Evolutionary conservation across 306 rosid species (phyloP), one percentile per base, ranked within the genome.

Genomic region (Sesbania bispinosa): DNA sequence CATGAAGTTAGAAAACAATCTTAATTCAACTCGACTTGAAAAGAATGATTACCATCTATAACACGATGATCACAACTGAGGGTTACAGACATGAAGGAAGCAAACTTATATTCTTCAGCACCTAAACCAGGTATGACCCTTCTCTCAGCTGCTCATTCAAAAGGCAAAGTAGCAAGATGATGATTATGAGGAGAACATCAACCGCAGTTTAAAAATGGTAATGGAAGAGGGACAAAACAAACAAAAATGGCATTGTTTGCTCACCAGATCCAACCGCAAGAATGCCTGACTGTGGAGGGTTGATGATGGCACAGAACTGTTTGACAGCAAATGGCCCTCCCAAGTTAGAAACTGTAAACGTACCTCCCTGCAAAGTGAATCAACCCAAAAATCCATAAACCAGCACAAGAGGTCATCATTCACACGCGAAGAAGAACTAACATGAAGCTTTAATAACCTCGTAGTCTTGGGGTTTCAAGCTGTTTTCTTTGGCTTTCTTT

Each of bases 41-140:
- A n/a, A n/a, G n/a, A 65, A 51, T 36, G 30, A 83, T 77, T 88
- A 92, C 99, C 99, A 57, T 95, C 99, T 62, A 95, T 88, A 51
- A 95, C 99, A 43, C 99, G 99, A 80, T 95, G 99, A 76, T 95
- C 99, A 50, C 99, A 95, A 79, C 96, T 95, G 52, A 95, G 82
- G 3, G 99, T 91, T 18, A 80, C 93, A 1, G 99, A 78, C 85
- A 95, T 85, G 87, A 85, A 91, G 69, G 97, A 89, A 75, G 90
- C 97, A 79, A 91, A 88, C 69, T 88, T 64, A 74, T 77, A 89
- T 35, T 80, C 90, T 62, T 89, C 96, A 2, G 89, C 74, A 13
- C 92, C 93, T 0, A 85, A 88, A 73, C 99, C 85, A 1, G 97
- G 96, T 62, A 91, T 48, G 21, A 89, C 96, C 79, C 99, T 82